These are phyloP conservation scores for Malus asiatica DNA, from an alignment of 306 rosid genomes.

Conservation along the genomic window DNA sequence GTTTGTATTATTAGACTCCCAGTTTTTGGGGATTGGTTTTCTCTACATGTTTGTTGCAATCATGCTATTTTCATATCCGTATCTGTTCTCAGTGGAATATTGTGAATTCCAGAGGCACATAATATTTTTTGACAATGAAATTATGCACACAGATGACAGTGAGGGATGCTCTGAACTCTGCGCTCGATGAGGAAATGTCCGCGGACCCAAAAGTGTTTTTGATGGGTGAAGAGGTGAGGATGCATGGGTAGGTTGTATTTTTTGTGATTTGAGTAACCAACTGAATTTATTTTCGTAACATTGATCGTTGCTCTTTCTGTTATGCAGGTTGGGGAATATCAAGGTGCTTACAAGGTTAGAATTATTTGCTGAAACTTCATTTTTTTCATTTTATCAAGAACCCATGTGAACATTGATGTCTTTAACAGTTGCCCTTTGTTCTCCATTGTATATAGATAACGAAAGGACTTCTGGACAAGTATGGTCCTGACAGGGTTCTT, in stretches of 20 bases:
- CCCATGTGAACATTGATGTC: background rate
- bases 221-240: slow-evolving; percentile 94
- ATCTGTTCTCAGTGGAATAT: background rate
- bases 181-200: slow-evolving; percentile 97
- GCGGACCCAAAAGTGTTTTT: slow-evolving; percentile 93
- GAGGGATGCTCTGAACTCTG: slow-evolving; percentile 88
- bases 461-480: slow-evolving; percentile 89
- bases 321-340: slow-evolving; percentile 95
- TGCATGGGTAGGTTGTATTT: background rate
- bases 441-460: slow-evolving; percentile 42
- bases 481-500: slow-evolving; percentile 96
- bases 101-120: background rate
- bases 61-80: background rate
- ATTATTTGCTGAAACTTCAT: background rate
- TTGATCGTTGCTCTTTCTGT: background rate
- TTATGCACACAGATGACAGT: slow-evolving; percentile 60
- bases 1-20: background rate
- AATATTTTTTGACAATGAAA: slow-evolving; percentile 1
- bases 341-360: slow-evolving; percentile 97
- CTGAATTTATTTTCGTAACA: background rate
- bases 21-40: background rate
- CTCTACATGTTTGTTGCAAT: no score
- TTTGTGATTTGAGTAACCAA: background rate
- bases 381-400: background rate
- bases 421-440: background rate